Percentiles rank a stretch among this genome's conserved stretches.
Evolutionary conservation across 306 rosid genomes (phyloP).

Genomic region (Rosa multiflora): DNA sequence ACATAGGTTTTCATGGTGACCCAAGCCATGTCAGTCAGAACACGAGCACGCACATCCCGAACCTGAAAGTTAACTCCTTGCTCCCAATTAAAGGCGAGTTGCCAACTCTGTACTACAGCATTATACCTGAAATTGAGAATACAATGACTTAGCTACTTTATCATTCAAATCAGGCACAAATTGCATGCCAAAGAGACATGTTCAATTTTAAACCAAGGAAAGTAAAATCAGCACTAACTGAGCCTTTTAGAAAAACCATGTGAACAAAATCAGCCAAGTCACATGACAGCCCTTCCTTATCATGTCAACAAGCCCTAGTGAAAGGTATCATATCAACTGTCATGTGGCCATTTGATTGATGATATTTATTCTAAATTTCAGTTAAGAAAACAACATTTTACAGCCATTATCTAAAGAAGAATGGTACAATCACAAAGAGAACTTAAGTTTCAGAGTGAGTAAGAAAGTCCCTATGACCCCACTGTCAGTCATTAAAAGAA

Average conservation of each 20-base stretch:
- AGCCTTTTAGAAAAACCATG: not conserved
- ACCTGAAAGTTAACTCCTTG: constrained; percentile 84
- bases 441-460: not conserved
- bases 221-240: not conserved
- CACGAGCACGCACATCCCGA: constrained; percentile 84
- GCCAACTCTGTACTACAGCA: constrained; percentile 88
- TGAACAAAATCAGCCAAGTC: not conserved
- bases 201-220: not conserved
- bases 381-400: not conserved
- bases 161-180: not conserved
- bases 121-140: constrained; percentile 53
- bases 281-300: constrained; percentile 2
- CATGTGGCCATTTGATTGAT: not conserved
- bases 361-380: not conserved
- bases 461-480: not conserved
- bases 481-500: not conserved
- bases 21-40: constrained; percentile 92
- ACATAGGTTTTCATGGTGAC: constrained; percentile 84
- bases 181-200: not conserved
- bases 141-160: constrained; percentile 14
- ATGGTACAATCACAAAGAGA: not conserved
- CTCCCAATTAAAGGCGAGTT: constrained; percentile 82
- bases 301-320: constrained; percentile 1
- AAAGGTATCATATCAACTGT: not conserved
- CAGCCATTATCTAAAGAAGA: not conserved